These are phyloP conservation scores for Diaporthe citrichinensis DNA, from an alignment of 2,329 filamentous ascomycete genomes.

Conservation along the genomic window DNA sequence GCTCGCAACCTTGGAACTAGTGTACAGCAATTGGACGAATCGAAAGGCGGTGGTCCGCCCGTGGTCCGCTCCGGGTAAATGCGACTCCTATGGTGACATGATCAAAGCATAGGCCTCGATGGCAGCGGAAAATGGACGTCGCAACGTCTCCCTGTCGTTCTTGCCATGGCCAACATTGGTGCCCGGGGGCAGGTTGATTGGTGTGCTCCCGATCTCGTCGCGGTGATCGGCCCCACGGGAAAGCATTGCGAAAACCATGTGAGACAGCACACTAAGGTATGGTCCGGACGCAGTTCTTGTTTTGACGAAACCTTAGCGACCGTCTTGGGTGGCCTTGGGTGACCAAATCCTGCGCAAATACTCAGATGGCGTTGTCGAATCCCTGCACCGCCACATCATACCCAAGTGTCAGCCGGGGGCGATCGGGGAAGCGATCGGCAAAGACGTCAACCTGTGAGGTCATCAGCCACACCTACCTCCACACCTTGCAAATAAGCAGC, in stretches of 20 bases:
- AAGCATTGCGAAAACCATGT: background rate
- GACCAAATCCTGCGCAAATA: background rate
- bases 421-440: constrained; percentile 35
- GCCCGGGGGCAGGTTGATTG: background rate
- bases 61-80: background rate
- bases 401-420: constrained; percentile 16
- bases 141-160: background rate
- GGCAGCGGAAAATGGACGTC: background rate
- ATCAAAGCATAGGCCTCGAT: background rate
- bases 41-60: background rate
- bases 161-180: background rate
- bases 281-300: background rate
- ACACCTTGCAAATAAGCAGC: constrained; percentile 1
- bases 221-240: background rate
- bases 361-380: constrained; percentile 11
- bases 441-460: constrained; percentile 39
- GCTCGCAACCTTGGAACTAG: no score
- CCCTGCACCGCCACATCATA: constrained; percentile 42
- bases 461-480: constrained; percentile 39
- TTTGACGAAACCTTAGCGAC: background rate
- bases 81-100: background rate
- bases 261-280: background rate
- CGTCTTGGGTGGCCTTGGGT: background rate
- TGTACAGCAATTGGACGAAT: no score
- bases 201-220: background rate